A percentile compares a stretch with the other conserved stretches of the same genome.
Conservation (phyloP, 352 stramenopile species). For the Globisporangium echinulatum region DNA sequence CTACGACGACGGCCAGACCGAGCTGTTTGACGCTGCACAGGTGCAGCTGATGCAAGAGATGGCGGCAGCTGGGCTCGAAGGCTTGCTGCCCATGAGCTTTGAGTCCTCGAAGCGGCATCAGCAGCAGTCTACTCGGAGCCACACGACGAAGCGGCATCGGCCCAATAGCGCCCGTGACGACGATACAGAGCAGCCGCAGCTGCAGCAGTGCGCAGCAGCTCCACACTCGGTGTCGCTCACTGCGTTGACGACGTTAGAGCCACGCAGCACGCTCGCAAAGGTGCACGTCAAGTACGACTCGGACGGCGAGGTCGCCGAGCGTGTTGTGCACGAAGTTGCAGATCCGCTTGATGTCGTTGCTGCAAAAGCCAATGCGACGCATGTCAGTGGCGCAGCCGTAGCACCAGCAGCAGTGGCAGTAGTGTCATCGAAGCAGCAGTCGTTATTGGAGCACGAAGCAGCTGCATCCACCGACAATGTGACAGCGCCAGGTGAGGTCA, state of each 20-base stretch:
- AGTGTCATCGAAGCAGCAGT: too few relatives aligned
- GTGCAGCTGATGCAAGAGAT: slow-evolving; percentile 54
- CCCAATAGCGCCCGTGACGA: too few relatives aligned
- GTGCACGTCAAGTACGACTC: slow-evolving; percentile 62
- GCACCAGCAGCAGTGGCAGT: too few relatives aligned
- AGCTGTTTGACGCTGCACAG: slow-evolving; percentile 49
- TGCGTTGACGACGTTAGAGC: background rate
- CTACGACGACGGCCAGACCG: slow-evolving; percentile 12
- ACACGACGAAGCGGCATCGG: slow-evolving; percentile 4
- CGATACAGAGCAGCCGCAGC: background rate
- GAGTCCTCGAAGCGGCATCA: slow-evolving; percentile 12
- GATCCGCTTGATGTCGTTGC: background rate
- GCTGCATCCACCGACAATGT: too few relatives aligned
- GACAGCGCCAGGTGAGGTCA: background rate
- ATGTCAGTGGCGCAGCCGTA: background rate
- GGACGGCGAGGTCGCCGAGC: slow-evolving; percentile 47
- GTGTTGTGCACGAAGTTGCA: slow-evolving; percentile 31
- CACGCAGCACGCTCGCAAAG: slow-evolving; percentile 26
- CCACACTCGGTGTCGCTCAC: background rate
- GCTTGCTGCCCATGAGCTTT: slow-evolving; percentile 54
- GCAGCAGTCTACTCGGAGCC: background rate
- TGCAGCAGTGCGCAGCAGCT: background rate
- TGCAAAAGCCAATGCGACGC: too few relatives aligned
- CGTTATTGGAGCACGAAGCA: too few relatives aligned
- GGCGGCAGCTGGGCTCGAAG: slow-evolving; percentile 42